Evolutionary conservation across 805 yeast species (phyloP).

Genomic region (Dipodascus geniculatus): DNA sequence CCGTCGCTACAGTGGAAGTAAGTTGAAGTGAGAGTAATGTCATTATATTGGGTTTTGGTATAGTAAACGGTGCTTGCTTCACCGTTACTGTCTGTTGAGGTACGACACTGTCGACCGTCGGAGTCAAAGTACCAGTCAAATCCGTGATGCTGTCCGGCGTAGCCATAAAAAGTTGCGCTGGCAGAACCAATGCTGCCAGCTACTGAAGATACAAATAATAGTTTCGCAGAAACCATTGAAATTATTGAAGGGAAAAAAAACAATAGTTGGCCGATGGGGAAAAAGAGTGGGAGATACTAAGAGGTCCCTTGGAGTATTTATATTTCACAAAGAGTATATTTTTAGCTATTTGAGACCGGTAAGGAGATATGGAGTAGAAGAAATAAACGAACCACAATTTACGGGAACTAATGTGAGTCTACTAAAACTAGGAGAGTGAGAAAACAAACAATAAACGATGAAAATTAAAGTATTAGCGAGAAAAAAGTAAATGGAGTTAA

Average conservation of each 20-base stretch:
- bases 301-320: not conserved
- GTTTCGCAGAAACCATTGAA: not conserved
- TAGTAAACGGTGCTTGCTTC: not conserved
- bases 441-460: too few species aligned
- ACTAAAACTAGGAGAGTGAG: too few species aligned
- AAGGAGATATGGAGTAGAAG: too few species aligned
- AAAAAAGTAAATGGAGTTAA: too few species aligned
- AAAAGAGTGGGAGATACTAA: not conserved
- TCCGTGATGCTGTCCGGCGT: not conserved
- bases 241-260: not conserved
- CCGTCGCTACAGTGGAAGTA: slow-evolving; percentile 4
- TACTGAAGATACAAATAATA: not conserved
- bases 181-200: not conserved
- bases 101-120: not conserved
- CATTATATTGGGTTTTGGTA: not conserved
- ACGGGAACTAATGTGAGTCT: too few species aligned
- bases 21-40: not conserved
- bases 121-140: not conserved
- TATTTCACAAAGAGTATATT: not conserved
- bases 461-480: too few species aligned
- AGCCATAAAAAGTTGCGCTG: not conserved
- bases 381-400: too few species aligned
- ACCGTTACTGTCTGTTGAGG: not conserved
- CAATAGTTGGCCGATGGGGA: not conserved
- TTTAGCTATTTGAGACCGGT: not conserved